Evolutionary conservation across 306 rosid species (phyloP).

Genomic region (Trichosanthes cucumerina): DNA sequence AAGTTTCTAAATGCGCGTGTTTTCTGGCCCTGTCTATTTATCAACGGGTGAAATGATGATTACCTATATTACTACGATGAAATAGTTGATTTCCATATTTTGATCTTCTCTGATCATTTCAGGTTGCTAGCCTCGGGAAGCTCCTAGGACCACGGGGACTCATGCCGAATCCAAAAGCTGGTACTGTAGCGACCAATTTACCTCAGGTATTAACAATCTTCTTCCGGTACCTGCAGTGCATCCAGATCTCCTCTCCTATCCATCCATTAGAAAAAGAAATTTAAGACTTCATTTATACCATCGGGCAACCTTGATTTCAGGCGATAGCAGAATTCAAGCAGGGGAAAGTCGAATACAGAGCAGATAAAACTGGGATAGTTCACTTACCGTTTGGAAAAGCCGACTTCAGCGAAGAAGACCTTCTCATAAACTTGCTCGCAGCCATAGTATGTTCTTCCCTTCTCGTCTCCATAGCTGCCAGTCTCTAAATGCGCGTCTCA

Average conservation of each 20-base stretch:
- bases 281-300: background rate
- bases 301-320: conserved; percentile 22
- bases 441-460: conserved; percentile 52
- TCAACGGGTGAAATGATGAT: background rate
- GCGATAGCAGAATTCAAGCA: conserved; percentile 94
- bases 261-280: background rate
- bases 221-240: background rate
- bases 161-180: conserved; percentile 99
- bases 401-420: conserved; percentile 81
- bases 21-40: background rate
- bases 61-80: background rate
- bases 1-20: background rate
- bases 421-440: conserved; percentile 65
- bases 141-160: conserved; percentile 97
- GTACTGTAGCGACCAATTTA: conserved; percentile 83
- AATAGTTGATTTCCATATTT: conserved; percentile 12
- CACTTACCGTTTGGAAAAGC: conserved; percentile 86
- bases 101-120: conserved; percentile 15
- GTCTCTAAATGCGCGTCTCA: background rate
- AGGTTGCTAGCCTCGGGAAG: conserved; percentile 97
- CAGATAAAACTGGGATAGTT: conserved; percentile 96
- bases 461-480: background rate
- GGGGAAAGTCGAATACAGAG: conserved; percentile 93
- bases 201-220: conserved; percentile 49
- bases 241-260: background rate